These are phyloP conservation scores for Myriosclerotinia duriaeana DNA, from an alignment of 2,329 filamentous ascomycete genomes.

Conservation along the genomic window DNA sequence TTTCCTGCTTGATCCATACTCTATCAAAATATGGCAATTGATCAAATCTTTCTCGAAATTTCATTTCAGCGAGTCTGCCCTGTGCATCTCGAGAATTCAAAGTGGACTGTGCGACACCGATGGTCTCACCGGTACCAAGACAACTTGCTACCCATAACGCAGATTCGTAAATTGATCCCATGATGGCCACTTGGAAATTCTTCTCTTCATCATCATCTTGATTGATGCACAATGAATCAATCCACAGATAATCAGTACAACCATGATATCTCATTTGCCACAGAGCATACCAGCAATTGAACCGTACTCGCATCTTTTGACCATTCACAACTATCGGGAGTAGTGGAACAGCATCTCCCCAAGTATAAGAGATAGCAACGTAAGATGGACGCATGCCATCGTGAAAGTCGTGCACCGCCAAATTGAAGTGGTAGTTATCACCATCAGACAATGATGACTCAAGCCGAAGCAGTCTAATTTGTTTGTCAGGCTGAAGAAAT, in stretches of 20 bases:
- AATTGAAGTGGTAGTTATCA: constrained; percentile 5
- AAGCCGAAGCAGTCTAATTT: constrained; percentile 14
- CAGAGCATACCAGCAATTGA: constrained; percentile 21
- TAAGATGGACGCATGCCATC: neutral
- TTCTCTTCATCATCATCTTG: constrained; percentile 27
- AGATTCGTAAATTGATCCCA: constrained; percentile 28
- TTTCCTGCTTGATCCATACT: constrained; percentile 19
- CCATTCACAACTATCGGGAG: constrained; percentile 10
- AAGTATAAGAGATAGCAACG: constrained; percentile 16
- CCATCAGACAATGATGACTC: neutral
- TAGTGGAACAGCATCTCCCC: neutral
- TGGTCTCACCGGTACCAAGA: constrained; percentile 23
- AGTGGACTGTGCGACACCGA: neutral
- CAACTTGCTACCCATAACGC: constrained; percentile 28
- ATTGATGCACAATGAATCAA: constrained; percentile 31
- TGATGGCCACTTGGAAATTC: constrained; percentile 25
- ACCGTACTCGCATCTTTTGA: constrained; percentile 2
- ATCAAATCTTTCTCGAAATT: constrained; percentile 6
- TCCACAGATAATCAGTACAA: constrained; percentile 26
- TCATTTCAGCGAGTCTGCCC: neutral
- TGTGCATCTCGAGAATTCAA: neutral
- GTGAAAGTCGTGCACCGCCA: constrained; percentile 8
- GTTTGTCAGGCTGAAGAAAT: neutral
- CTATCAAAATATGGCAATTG: constrained; percentile 19
- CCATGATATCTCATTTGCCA: constrained; percentile 21